These are phyloP conservation scores for Cladophialophora yegresii DNA, from an alignment of 2,329 filamentous ascomycete species.

Conservation along the genomic window DNA sequence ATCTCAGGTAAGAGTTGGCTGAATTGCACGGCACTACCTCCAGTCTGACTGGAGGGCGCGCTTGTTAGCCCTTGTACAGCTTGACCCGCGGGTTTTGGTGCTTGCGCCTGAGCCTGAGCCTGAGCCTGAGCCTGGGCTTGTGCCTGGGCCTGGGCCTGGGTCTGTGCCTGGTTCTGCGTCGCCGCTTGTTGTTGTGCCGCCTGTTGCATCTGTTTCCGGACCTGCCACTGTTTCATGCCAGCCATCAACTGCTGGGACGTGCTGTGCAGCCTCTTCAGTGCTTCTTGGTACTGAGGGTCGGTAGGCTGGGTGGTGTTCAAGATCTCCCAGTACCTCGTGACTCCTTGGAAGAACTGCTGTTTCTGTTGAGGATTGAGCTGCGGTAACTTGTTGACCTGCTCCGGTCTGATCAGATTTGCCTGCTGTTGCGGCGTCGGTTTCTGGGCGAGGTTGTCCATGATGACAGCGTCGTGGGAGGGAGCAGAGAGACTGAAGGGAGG, in stretches of 20 bases:
- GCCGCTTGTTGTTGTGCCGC: constrained; percentile 27
- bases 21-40: constrained; percentile 44
- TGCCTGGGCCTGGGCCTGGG: constrained; percentile 14
- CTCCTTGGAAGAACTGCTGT: constrained; percentile 56
- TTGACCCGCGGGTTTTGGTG: constrained; percentile 13
- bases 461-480: neutral
- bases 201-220: constrained; percentile 41
- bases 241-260: constrained; percentile 56
- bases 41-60: constrained; percentile 36
- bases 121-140: constrained; percentile 17
- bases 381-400: constrained; percentile 56
- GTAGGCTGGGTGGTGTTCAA: constrained; percentile 53
- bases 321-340: constrained; percentile 58
- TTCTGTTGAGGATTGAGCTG: constrained; percentile 58
- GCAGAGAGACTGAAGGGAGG: neutral
- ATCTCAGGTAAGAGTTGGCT: constrained; percentile 50
- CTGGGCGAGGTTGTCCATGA: constrained; percentile 23
- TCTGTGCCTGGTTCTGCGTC: constrained; percentile 21
- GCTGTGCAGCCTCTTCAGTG: constrained; percentile 54
- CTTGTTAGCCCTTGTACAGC: constrained; percentile 18
- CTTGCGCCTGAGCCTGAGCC: constrained; percentile 25
- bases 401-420: constrained; percentile 53
- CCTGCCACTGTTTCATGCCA: constrained; percentile 52
- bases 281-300: constrained; percentile 53
- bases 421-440: constrained; percentile 42